Evolutionary conservation across 495 filamentous ascomycete genomes (phyloP).

Genomic region (Pyrenopolyporus hunteri): DNA sequence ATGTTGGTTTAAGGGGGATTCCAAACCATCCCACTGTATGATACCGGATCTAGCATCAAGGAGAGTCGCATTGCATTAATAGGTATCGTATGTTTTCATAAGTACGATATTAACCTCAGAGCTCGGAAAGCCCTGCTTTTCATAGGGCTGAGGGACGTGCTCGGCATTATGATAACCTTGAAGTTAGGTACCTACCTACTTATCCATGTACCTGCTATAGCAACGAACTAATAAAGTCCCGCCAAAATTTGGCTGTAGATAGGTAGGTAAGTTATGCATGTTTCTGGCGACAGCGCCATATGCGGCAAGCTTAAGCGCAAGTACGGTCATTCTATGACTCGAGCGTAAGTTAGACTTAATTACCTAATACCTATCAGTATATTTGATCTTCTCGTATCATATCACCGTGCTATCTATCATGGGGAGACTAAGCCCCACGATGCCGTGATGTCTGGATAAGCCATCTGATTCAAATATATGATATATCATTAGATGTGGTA

Average conservation of each 20-base stretch:
- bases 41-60: too few species aligned
- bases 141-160: background rate
- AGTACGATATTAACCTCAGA: too few species aligned
- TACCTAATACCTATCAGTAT: too few species aligned
- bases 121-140: background rate
- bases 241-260: too few species aligned
- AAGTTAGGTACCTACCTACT: background rate
- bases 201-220: background rate
- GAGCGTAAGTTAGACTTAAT: conserved; percentile 14
- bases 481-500: background rate
- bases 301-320: background rate
- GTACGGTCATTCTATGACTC: conserved; percentile 16
- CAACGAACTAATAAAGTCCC: background rate
- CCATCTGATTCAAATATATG: background rate
- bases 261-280: background rate
- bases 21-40: too few species aligned
- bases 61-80: too few species aligned
- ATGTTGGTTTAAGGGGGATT: too few species aligned
- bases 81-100: too few species aligned
- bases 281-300: background rate
- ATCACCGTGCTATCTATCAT: conserved; percentile 5
- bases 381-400: conserved; percentile 7
- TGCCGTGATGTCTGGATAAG: background rate
- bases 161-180: background rate
- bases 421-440: background rate